These are phyloP conservation scores for Aspergillus pseudoterreus DNA, from an alignment of 2,329 filamentous ascomycete species.

Conservation along the genomic window DNA sequence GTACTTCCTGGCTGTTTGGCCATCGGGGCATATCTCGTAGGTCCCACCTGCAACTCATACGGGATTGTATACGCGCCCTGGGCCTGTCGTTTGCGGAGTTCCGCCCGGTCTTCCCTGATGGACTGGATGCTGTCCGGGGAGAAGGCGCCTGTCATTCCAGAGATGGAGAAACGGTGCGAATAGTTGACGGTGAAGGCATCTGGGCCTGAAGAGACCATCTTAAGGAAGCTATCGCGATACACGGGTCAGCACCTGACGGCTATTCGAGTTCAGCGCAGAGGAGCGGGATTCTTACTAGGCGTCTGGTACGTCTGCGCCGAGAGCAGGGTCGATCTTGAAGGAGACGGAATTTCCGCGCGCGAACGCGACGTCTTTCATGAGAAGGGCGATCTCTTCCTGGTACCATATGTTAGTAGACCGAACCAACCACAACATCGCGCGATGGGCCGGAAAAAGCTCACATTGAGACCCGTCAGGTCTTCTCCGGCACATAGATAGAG, in stretches of 20 bases:
- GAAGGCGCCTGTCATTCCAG: conserved; percentile 61
- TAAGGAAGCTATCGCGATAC: conserved; percentile 43
- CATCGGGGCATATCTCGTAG: conserved; percentile 60
- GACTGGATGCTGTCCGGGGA: conserved; percentile 35
- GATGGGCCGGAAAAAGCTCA: conserved; percentile 23
- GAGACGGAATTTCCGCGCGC: conserved; percentile 40
- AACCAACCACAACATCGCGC: background rate
- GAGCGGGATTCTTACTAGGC: conserved; percentile 49
- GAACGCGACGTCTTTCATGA: conserved; percentile 38
- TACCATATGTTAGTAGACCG: conserved; percentile 4
- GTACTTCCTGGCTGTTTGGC: conserved; percentile 56
- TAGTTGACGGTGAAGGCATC: conserved; percentile 57
- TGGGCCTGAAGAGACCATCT: conserved; percentile 54
- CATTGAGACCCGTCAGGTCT: conserved; percentile 47
- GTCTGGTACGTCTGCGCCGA: conserved; percentile 47
- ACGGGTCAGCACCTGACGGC: background rate
- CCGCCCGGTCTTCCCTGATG: conserved; percentile 17
- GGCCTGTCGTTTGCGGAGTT: conserved; percentile 29
- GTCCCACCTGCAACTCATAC: conserved; percentile 53
- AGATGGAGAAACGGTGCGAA: conserved; percentile 62
- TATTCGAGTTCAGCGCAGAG: background rate
- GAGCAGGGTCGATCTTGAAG: conserved; percentile 42
- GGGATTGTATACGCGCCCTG: conserved; percentile 40
- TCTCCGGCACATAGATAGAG: conserved; percentile 61
- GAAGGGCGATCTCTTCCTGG: conserved; percentile 40